Evolutionary conservation across 148 eudicot species (phyloP), one percentile per base, ranked within the genome.

Genomic region (Rhododendron williamsianum): DNA sequence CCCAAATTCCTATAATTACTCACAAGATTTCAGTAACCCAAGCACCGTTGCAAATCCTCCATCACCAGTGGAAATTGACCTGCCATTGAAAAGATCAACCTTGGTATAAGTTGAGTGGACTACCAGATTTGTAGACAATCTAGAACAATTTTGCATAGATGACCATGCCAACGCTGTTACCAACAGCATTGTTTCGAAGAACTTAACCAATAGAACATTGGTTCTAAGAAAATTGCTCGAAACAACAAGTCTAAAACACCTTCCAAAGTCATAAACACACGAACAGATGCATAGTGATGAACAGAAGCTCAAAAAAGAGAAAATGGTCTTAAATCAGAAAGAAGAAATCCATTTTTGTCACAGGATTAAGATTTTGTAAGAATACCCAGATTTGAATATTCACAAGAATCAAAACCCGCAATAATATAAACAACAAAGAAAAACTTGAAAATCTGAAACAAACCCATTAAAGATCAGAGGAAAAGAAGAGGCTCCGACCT

Each of bases 121-220:
- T 56, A 73, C 78, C 86, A 89, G 83, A 85, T 77, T 83, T 88
- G 83, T 83, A 90, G 92, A 93, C 92, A 91, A 87, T 43, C 83
- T 83, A 88, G 85, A 85, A 54, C 85, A 65, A 38, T 25, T 45
- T 73, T 72, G 36, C 48, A 48, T 25, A 73, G 85, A 36, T 45
- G 43, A 71, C 73, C 30, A 30, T 19, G 19, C 85, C 79, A 82
- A 82, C 90, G 58, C 93, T 87, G 21, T n/a, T 77, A 85, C 85
- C 91, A 91, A 91, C 33, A 81, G 11, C 21, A 81, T 81, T 81
- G 83, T 21, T 81, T 81, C 41, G 18, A 74, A 46, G 18, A 45
- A 45, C 18, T 41, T 35, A 36, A 74, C 78, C 78, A 6, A 65
- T 6, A 9, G 30, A n/a, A n/a, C 76, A 27, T 27, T 30, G 76